These are phyloP conservation scores for Boletus speciosus DNA, from an alignment of 768 basidiomycete genomes.

Conservation along the genomic window DNA sequence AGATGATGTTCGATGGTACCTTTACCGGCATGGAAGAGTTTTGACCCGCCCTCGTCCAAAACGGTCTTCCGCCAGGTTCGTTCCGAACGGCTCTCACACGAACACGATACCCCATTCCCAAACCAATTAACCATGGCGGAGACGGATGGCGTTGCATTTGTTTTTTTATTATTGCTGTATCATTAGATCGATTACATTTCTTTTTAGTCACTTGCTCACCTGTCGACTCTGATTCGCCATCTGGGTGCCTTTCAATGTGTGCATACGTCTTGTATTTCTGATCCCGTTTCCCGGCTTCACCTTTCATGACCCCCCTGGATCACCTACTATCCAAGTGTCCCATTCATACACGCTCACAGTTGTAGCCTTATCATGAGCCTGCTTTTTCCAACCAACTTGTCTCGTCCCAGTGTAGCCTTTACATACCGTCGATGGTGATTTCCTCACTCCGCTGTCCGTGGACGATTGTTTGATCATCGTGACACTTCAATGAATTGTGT, in stretches of 20 bases:
- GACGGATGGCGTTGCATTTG: background rate
- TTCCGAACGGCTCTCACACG: background rate
- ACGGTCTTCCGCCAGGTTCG: background rate
- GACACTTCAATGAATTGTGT: background rate
- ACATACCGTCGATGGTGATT: background rate
- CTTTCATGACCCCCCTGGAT: background rate
- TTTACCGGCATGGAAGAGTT: conserved; percentile 14
- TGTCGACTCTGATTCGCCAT: background rate
- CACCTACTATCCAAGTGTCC: background rate
- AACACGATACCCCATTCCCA: background rate
- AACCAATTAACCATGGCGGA: background rate
- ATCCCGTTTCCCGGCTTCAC: background rate
- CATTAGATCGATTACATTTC: background rate
- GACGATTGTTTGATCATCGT: background rate
- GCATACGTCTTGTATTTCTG: background rate
- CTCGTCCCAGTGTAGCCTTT: background rate
- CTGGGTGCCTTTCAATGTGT: background rate
- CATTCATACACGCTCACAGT: background rate
- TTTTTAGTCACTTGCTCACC: background rate
- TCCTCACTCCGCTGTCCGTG: background rate
- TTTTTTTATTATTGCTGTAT: conserved; percentile 1
- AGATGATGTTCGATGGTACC: conserved; percentile 13
- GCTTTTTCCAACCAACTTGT: background rate
- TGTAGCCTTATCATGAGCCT: background rate
- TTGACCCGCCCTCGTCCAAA: background rate